phyloP scores from a whole-genome alignment of 768 basidiomycete genomes.

The Leccinum boreale region DNA sequence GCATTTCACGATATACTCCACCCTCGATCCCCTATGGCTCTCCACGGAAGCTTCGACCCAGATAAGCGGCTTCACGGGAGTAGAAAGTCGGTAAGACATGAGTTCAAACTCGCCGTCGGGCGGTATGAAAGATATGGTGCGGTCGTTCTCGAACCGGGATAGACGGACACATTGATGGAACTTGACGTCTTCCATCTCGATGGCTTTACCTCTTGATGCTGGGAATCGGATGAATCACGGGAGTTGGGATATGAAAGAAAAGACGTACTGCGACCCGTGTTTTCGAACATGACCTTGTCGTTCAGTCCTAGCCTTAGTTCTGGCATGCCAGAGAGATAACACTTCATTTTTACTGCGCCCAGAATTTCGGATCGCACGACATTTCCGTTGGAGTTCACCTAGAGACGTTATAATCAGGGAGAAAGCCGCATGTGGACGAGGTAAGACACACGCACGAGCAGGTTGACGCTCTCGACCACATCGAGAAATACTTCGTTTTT shows the following conservation, averaged over 20 bases:
- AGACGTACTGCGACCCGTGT: constrained; percentile 84
- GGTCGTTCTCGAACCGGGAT: constrained; percentile 96
- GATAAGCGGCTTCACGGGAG: constrained; percentile 93
- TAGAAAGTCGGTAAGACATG: constrained; percentile 96
- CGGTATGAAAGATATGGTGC: constrained; percentile 98
- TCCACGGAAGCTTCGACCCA: constrained; percentile 96
- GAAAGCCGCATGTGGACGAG: neutral
- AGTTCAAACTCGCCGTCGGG: constrained; percentile 99
- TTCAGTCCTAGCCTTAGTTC: constrained; percentile 93
- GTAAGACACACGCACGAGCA: constrained; percentile 59
- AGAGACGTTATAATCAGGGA: neutral
- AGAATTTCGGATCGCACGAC: constrained; percentile 97
- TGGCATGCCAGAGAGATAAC: constrained; percentile 99
- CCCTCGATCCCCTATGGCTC: constrained; percentile 86
- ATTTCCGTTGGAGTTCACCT: constrained; percentile 97
- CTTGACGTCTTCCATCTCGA: constrained; percentile 99
- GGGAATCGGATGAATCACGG: neutral
- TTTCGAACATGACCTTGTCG: constrained; percentile 99
- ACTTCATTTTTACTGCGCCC: constrained; percentile 99
- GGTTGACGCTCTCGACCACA: constrained; percentile 95
- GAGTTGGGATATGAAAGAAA: neutral
- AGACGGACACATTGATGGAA: constrained; percentile 99
- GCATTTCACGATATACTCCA: constrained; percentile 95
- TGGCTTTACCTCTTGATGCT: constrained; percentile 82
- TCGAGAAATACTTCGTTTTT: constrained; percentile 99